phyloP scores from a whole-genome alignment of 1,284 basidiomycete genomes.

The Rhodotorula mucilaginosa region DNA sequence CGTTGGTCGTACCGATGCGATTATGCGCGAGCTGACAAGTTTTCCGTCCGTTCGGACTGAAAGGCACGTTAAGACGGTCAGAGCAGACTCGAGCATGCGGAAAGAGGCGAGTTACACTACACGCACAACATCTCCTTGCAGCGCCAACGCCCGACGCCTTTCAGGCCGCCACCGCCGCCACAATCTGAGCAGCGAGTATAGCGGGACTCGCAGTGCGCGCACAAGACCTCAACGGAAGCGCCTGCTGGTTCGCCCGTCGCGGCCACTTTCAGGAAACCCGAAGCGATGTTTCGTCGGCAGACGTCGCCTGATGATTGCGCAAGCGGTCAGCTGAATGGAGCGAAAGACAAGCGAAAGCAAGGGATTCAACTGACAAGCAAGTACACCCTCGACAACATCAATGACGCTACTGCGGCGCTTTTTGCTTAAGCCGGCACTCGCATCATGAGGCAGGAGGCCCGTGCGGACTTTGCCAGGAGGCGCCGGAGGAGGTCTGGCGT shows the following conservation, averaged over 20 bases:
- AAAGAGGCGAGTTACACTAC: not conserved
- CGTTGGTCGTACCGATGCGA: slow-evolving; percentile 23
- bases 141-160: slow-evolving; percentile 37
- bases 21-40: slow-evolving; percentile 31
- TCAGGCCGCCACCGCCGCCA: slow-evolving; percentile 35
- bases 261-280: slow-evolving; percentile 10
- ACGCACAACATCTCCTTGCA: slow-evolving; percentile 31
- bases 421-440: not conserved
- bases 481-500: slow-evolving; percentile 21
- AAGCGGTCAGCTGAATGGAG: not conserved
- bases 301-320: slow-evolving; percentile 25
- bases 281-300: slow-evolving; percentile 25
- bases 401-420: slow-evolving; percentile 20
- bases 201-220: slow-evolving; percentile 28
- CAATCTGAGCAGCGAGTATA: slow-evolving; percentile 37
- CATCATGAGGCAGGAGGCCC: slow-evolving; percentile 11
- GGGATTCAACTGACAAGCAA: slow-evolving; percentile 16
- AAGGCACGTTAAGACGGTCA: not conserved
- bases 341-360: not conserved
- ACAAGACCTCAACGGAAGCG: slow-evolving; percentile 32
- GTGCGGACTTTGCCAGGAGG: slow-evolving; percentile 18
- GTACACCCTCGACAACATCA: slow-evolving; percentile 13
- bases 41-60: slow-evolving; percentile 16
- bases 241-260: slow-evolving; percentile 19
- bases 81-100: not conserved